Evolutionary conservation across 1,139 yeast species (phyloP), one percentile per base, ranked within the genome.

Genomic region (Cylindricascospora bacillispora): DNA sequence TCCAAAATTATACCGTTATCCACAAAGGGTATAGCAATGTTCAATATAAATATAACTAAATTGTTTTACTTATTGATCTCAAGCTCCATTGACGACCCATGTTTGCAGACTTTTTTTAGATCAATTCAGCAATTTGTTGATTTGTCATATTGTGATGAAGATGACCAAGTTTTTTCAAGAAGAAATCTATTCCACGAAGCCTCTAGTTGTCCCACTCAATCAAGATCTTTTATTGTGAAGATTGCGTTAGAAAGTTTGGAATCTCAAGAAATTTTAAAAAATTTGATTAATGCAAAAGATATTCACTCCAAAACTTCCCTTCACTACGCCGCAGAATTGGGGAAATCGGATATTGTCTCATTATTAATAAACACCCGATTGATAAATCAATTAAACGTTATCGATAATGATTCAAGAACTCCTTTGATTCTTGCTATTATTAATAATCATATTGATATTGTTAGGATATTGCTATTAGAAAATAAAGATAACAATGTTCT

Each of bases 321-420:
- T 10, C 97, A 89, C 54, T 83, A 86, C 51, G 93, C 95, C 1
- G 70, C 93, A 5, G 85, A 77, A 44, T 57, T 67, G 39, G 78
- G 79, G 27, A 57, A 80, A 35, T 49, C 62, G 15, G 82, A 73
- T 37, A 54, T 77, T 19, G 60, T 77, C 18, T 59, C 60, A 24
- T 52, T 66, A 2, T 51, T 76, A 10, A 25, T 59, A 12, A 38
- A 48, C 23, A 38, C 56, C 2, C 26, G 39, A 9, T 25, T 42
- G 13, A 23, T 47, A 17, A 44, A 43, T 12, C 34, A 44, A 2
- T 38, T 49, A 5, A 78, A 74, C 45, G 61, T 60, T 26, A 56
- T 73, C 35, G 89, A 79, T 48, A 74, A 73, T 41, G 81, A 74
- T 40, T 74, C 85, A 1, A 74, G 74, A 69, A 71, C 95, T 0